Evolutionary conservation across 2,329 filamentous ascomycete genomes (phyloP).

Genomic region (Penicillium aurantiogriseum): DNA sequence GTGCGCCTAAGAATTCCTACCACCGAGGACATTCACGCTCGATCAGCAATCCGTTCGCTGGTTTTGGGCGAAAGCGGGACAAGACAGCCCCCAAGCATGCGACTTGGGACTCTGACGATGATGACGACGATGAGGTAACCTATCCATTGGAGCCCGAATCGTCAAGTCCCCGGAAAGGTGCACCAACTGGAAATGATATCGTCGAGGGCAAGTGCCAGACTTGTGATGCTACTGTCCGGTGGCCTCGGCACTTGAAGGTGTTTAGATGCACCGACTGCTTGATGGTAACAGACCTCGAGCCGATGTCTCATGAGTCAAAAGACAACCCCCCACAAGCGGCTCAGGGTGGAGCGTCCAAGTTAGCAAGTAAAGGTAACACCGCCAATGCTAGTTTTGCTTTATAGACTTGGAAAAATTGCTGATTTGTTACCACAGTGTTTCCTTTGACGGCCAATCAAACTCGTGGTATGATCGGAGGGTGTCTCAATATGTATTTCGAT

Average conservation of each 20-base stretch:
- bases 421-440: conserved; percentile 29
- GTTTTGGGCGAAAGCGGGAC: conserved; percentile 51
- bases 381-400: background rate
- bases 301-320: conserved; percentile 29
- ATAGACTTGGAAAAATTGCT: conserved; percentile 1
- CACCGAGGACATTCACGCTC: conserved; percentile 59
- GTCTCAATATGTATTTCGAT: conserved; percentile 52
- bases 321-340: conserved; percentile 4
- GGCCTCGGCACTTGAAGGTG: conserved; percentile 69
- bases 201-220: conserved; percentile 77
- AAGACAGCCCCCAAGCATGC: conserved; percentile 51
- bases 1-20: conserved; percentile 15
- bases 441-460: conserved; percentile 62
- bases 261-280: conserved; percentile 83
- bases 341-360: conserved; percentile 1
- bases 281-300: conserved; percentile 76
- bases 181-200: conserved; percentile 55
- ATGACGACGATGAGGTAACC: conserved; percentile 37
- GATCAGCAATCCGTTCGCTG: conserved; percentile 73
- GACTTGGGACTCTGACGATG: conserved; percentile 48
- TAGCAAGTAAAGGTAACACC: conserved; percentile 14
- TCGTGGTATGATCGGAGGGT: conserved; percentile 56
- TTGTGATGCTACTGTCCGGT: conserved; percentile 75
- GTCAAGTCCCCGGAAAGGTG: conserved; percentile 41
- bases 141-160: conserved; percentile 35